These are phyloP conservation scores for Allium fistulosum DNA, from an alignment of 106 monocot genomes.

Conservation along the genomic window DNA sequence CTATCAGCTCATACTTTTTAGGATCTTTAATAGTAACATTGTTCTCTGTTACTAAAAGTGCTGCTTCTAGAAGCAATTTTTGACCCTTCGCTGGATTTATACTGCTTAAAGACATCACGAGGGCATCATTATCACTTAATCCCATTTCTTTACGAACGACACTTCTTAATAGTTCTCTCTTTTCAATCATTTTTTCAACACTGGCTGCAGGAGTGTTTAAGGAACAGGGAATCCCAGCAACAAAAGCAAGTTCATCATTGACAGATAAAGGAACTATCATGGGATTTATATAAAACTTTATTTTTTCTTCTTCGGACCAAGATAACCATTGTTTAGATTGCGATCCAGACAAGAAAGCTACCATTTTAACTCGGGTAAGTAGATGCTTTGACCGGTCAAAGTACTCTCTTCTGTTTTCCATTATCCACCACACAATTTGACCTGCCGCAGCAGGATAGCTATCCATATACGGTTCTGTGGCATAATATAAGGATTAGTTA, in stretches of 20 bases:
- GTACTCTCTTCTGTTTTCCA: slow-evolving; percentile 89
- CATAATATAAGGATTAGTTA: slow-evolving; percentile 1
- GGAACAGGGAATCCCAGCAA: slow-evolving; percentile 71
- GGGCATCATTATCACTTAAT: slow-evolving; percentile 62
- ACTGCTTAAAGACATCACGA: slow-evolving; percentile 84
- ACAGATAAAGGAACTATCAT: slow-evolving; percentile 76
- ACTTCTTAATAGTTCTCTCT: slow-evolving; percentile 46
- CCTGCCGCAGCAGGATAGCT: slow-evolving; percentile 36
- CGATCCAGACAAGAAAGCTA: slow-evolving; percentile 56
- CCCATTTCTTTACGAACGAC: slow-evolving; percentile 84
- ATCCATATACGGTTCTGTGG: slow-evolving; percentile 67
- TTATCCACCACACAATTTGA: slow-evolving; percentile 94
- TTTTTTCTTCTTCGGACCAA: slow-evolving; percentile 77
- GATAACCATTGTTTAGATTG: slow-evolving; percentile 79
- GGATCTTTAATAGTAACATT: slow-evolving; percentile 34
- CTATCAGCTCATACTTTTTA: slow-evolving; percentile 20
- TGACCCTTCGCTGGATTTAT: slow-evolving; percentile 89
- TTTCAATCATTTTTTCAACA: slow-evolving; percentile 65
- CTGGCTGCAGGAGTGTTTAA: slow-evolving; percentile 53
- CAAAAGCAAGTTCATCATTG: slow-evolving; percentile 84
- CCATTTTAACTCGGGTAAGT: slow-evolving; percentile 61
- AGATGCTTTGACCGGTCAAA: slow-evolving; percentile 78
- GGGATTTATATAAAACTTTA: slow-evolving; percentile 55
- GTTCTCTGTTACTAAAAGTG: slow-evolving; percentile 43
- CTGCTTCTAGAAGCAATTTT: slow-evolving; percentile 64